These are phyloP conservation scores for Thalassiosira profunda DNA, from an alignment of 108 stramenopile genomes.

Conservation along the genomic window DNA sequence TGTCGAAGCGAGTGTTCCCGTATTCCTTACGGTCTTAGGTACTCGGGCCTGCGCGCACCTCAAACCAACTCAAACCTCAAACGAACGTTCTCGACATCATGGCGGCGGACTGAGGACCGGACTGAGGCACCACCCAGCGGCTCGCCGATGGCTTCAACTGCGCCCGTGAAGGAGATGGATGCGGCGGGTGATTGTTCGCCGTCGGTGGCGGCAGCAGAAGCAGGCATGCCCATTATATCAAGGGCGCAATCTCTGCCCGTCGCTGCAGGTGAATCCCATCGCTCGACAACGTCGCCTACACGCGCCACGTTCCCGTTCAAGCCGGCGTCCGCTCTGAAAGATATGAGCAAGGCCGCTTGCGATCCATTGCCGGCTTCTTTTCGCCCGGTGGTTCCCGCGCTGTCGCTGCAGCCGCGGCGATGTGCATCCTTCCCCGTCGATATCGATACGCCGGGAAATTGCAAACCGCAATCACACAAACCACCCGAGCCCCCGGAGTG, in stretches of 20 bases:
- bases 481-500: not conserved
- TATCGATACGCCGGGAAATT: too few relatives aligned
- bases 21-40: too few relatives aligned
- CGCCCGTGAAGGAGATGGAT: too few relatives aligned
- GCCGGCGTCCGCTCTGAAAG: conserved; percentile 3
- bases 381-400: not conserved
- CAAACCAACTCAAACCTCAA: too few relatives aligned
- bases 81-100: too few relatives aligned
- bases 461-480: too few relatives aligned
- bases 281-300: conserved; percentile 2
- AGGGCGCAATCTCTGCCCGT: conserved; percentile 30
- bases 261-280: too few relatives aligned
- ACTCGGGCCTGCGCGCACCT: too few relatives aligned
- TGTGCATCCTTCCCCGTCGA: not conserved
- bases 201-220: conserved; percentile 48
- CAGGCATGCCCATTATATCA: conserved; percentile 32
- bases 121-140: too few relatives aligned
- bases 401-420: not conserved
- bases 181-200: conserved; percentile 8
- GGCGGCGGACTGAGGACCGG: too few relatives aligned
- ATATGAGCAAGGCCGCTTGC: not conserved
- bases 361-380: not conserved
- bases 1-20: too few relatives aligned
- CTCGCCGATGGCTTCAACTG: too few relatives aligned
- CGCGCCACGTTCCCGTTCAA: conserved; percentile 28